Evolutionary conservation across 371 early-diverging fungal species (phyloP), one percentile per base, ranked within the genome.

Genomic region (Actinomucor elegans): DNA sequence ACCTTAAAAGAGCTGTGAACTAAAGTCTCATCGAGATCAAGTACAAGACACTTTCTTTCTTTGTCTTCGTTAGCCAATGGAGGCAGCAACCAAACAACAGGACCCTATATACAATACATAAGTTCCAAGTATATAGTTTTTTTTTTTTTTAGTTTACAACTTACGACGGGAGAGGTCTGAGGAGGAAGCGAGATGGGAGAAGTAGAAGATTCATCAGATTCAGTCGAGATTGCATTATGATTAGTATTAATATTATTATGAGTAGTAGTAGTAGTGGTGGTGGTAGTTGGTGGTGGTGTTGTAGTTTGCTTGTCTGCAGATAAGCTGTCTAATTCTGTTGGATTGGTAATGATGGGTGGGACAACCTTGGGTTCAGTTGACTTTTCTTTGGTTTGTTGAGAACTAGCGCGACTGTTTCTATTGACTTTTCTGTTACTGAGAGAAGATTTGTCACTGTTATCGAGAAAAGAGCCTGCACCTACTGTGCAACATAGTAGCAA

Each of bases 21-120:
- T 24, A 87, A 52, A 2, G 87, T 87, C 51, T 85, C 82, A 59
- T 87, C 87, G 41, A 87, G 61, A 69, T 87, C 87, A 28, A 86
- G 69, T 9, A 86, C 83, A 41, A 86, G 67, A 36, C 80, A 78
- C 49, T 84, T 81, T 18, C 65, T 59, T 18, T 68, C 65, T 31
- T 57, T 49, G 44, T 78, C 64, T 53, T 75, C 73, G 15, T 44
- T 52, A 14, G 67, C 56, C 24, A 77, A 52, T 29, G 77, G 77
- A 47, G 71, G 71, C 23, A 77, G 48, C 14, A 77, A 33, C 66
- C 74, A 65, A 20, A 62, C 50, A 36, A 52, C 50, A 38, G 67
- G 59, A 20, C 57, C 65, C 66, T 65, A 47, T 33, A 50, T 4
- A 29, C 12, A 42, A n/a, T 27, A 21, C 8, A 32, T 41, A 35